Percentiles rank a stretch among this genome's conserved stretches.
Evolutionary conservation across 73 alveolate genomes (phyloP).

Genomic region (Chromera velia): DNA sequence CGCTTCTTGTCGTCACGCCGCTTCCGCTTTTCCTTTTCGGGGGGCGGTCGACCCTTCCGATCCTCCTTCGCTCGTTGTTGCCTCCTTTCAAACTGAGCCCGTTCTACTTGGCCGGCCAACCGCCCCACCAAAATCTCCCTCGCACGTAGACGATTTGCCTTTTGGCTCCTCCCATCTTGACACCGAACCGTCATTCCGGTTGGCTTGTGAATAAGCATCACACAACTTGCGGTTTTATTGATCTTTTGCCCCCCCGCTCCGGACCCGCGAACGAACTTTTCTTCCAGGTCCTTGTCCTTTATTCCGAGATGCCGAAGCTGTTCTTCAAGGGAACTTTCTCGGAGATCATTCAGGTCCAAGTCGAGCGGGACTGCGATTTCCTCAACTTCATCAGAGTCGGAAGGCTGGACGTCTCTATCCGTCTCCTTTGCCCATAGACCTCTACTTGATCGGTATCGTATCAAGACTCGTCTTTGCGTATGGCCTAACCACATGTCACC

Average conservation of each 20-base stretch:
- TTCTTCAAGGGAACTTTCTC: not conserved
- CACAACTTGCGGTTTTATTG: conserved; percentile 36
- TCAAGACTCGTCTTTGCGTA: too few species aligned
- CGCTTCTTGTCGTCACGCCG: not conserved
- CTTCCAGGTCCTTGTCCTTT: conserved; percentile 23
- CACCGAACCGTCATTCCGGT: conserved; percentile 27
- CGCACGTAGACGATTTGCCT: conserved; percentile 28
- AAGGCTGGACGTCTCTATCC: too few species aligned
- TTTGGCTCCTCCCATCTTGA: conserved; percentile 29
- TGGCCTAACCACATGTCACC: too few species aligned
- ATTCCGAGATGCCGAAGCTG: not conserved
- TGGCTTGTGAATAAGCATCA: conserved; percentile 34
- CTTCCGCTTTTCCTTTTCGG: not conserved
- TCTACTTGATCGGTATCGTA: too few species aligned
- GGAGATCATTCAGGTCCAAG: not conserved
- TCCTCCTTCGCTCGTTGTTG: not conserved
- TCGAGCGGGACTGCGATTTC: not conserved
- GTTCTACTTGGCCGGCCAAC: too few species aligned
- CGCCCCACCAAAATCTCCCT: conserved; percentile 24
- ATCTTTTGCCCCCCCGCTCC: conserved; percentile 52
- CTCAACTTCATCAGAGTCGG: too few species aligned
- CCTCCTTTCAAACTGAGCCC: conserved; percentile 3
- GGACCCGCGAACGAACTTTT: conserved; percentile 23
- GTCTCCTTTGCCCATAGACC: too few species aligned
- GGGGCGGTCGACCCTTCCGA: not conserved